Evolutionary conservation across 116 monocot genomes (phyloP).

Genomic region (Zostera marina): DNA sequence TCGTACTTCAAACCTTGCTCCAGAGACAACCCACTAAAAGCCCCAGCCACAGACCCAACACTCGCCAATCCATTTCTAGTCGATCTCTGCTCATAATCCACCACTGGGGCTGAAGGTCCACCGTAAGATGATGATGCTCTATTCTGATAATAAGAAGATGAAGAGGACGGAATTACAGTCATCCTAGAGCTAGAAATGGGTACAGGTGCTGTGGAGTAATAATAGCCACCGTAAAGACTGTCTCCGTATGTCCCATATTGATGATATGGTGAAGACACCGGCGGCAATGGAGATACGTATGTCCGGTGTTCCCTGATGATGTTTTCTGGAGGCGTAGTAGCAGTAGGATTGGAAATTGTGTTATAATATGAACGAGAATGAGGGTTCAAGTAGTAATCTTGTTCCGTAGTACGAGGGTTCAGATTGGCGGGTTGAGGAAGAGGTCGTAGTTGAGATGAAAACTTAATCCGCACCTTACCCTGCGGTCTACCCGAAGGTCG

Average conservation of each 20-base stretch:
- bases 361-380: slow-evolving; percentile 6
- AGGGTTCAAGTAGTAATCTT: background rate
- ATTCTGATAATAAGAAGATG: slow-evolving; percentile 3
- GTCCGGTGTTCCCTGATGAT: slow-evolving; percentile 4
- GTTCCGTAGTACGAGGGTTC: background rate
- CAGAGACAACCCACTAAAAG: slow-evolving; percentile 44
- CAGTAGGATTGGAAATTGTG: background rate
- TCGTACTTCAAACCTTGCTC: slow-evolving; percentile 43
- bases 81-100: slow-evolving; percentile 20
- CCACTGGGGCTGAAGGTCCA: slow-evolving; percentile 12
- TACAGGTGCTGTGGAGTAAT: slow-evolving; percentile 7
- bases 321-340: background rate
- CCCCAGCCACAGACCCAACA: slow-evolving; percentile 55
- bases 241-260: slow-evolving; percentile 8
- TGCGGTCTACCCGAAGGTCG: slow-evolving; percentile 50
- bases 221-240: background rate
- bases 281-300: slow-evolving; percentile 6
- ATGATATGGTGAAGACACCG: background rate
- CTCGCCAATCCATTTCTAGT: slow-evolving; percentile 36
- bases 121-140: background rate
- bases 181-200: background rate
- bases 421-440: slow-evolving; percentile 4
- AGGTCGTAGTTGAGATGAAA: slow-evolving; percentile 26
- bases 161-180: background rate
- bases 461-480: slow-evolving; percentile 38